These are phyloP conservation scores for Fomitopsis schrenkii DNA, from an alignment of 1,284 basidiomycete genomes.

Conservation along the genomic window DNA sequence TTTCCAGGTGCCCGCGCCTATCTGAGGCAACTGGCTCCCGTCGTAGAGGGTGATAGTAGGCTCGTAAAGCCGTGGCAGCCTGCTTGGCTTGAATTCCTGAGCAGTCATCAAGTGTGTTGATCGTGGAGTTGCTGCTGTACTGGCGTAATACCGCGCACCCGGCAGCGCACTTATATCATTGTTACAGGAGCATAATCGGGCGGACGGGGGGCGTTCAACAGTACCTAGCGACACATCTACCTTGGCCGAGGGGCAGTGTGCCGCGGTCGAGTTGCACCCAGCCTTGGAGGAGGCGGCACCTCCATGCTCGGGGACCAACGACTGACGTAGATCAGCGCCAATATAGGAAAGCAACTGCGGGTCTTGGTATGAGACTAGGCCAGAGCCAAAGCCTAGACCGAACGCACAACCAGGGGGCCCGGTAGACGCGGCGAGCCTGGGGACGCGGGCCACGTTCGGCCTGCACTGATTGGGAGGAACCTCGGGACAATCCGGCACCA, in stretches of 20 bases:
- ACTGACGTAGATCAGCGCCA: not conserved
- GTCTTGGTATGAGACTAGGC: too few relatives aligned
- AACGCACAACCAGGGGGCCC: too few relatives aligned
- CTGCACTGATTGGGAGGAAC: too few relatives aligned
- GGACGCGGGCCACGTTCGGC: too few relatives aligned
- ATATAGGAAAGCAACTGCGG: too few relatives aligned
- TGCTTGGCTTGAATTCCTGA: not conserved
- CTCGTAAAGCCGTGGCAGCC: not conserved
- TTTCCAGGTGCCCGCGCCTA: constrained; percentile 26
- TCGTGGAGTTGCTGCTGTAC: not conserved
- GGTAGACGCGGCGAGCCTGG: too few relatives aligned
- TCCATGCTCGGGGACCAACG: not conserved
- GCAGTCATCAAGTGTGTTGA: not conserved
- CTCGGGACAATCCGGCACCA: too few relatives aligned
- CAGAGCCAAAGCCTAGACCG: too few relatives aligned
- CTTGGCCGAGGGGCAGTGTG: not conserved
- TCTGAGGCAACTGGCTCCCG: constrained; percentile 11
- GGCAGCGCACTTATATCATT: not conserved
- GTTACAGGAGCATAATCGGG: not conserved
- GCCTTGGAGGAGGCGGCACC: not conserved
- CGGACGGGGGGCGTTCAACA: not conserved
- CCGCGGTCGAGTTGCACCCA: not conserved
- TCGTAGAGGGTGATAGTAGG: constrained; percentile 1
- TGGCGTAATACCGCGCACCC: not conserved
- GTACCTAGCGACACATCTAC: not conserved